phyloP scores from a whole-genome alignment of 495 filamentous ascomycete species.

The Filosporella fistucella region DNA sequence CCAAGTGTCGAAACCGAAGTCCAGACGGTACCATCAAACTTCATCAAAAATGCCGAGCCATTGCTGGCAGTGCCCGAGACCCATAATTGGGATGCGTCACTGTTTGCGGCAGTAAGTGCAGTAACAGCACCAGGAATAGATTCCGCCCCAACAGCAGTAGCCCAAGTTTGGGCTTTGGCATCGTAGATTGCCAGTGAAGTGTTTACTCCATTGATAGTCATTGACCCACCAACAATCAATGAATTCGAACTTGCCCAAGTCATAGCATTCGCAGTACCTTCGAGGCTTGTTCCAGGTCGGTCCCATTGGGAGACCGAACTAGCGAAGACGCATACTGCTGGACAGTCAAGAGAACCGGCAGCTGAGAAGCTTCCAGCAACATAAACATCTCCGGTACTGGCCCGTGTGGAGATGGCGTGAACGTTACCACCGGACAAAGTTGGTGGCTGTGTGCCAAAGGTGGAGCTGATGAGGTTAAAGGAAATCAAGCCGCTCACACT shows the following conservation, averaged over 20 bases:
- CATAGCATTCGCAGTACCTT: constrained; percentile 64
- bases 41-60: constrained; percentile 71
- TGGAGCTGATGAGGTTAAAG: constrained; percentile 64
- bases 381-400: constrained; percentile 68
- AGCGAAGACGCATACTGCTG: constrained; percentile 74
- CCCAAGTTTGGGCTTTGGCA: constrained; percentile 56
- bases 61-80: constrained; percentile 63
- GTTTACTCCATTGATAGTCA: constrained; percentile 54
- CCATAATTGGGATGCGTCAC: constrained; percentile 70
- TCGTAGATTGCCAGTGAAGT: constrained; percentile 75
- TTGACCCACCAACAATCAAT: constrained; percentile 71
- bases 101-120: constrained; percentile 65
- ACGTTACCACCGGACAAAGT: constrained; percentile 62
- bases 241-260: constrained; percentile 67
- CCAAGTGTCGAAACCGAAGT: constrained; percentile 53
- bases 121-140: constrained; percentile 75
- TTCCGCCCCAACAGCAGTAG: constrained; percentile 55
- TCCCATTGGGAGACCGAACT: constrained; percentile 67
- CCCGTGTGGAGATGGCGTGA: constrained; percentile 71
- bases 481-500: constrained; percentile 68
- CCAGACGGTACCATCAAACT: constrained; percentile 58
- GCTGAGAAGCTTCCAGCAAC: constrained; percentile 77
- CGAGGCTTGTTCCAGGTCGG: constrained; percentile 63
- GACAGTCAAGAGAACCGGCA: constrained; percentile 80
- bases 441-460: constrained; percentile 65